Evolutionary conservation across 2,329 filamentous ascomycete species (phyloP), one percentile per base, ranked within the genome.

Genomic region (Pseudogymnoascus sp.): DNA sequence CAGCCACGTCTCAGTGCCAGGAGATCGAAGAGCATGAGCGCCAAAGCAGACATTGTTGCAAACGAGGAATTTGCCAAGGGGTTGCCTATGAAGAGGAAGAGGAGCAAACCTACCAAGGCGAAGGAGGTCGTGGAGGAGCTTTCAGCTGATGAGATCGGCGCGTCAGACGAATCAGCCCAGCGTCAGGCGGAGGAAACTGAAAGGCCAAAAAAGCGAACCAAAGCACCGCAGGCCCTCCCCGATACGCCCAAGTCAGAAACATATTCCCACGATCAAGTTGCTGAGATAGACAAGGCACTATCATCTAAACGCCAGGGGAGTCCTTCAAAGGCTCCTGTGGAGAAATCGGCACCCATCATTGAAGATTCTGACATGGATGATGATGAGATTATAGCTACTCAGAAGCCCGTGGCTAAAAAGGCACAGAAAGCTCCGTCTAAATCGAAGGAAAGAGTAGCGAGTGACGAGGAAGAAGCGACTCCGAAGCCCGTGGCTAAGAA

Each of bases 1-100:
- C 25, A 61, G 18, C 61, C 61, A 6, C 39, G 61, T n/a, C 61
- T 60, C 39, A 62, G 61, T 61, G 32, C 37, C 11, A 60, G 61
- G 16, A 35, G 61, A 14, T 35, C 61, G 20, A 61, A 62, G 58
- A 62, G 59, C 37, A 37, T 57, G 47, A 58, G 43, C 8, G 54
- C 60, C n/a, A 37, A 61, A 60, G 34, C 57, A 28, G 47, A 50
- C 12, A 37, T 58, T 6, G 11, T 58, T 37, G 20, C 47, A 25
- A 35, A 62, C 30, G 35, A 47, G 18, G n/a, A 37, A 28, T 43
- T 62, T 32, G 34, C 57, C 16, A 58, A 38, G 18, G 37, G 37
- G 34, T 11, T 39, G 18, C 34, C 57, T 25, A 37, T 39, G 32
- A 38, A 38, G 57, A 39, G 20, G 16, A 58, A 38, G 34, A 58